Evolutionary conservation across 352 stramenopile species (phyloP).

Genomic region (Pythium brachiatum): DNA sequence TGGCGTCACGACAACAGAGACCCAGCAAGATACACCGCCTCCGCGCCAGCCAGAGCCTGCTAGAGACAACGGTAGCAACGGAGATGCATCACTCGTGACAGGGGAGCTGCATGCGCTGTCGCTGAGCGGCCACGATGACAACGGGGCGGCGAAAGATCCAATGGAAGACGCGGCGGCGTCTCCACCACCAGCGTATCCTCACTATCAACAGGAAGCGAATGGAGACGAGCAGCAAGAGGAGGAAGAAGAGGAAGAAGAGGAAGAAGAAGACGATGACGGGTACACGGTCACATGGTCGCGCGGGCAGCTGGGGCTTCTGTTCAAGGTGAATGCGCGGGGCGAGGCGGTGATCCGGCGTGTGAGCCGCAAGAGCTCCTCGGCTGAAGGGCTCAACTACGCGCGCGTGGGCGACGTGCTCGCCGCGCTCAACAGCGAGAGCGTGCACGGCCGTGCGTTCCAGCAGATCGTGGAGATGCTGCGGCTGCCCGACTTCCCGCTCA

Average conservation of each 20-base stretch:
- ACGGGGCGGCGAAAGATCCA: background rate
- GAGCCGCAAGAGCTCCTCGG: conserved; percentile 59
- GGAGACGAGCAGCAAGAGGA: conserved; percentile 4
- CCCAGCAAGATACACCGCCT: background rate
- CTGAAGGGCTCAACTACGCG: conserved; percentile 55
- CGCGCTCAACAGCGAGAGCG: conserved; percentile 56
- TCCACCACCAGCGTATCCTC: background rate
- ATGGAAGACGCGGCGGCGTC: background rate
- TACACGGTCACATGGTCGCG: conserved; percentile 73
- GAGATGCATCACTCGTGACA: conserved; percentile 37
- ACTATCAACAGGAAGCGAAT: background rate
- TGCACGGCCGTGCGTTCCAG: conserved; percentile 50
- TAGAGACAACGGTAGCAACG: conserved; percentile 2
- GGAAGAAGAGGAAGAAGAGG: conserved; percentile 40
- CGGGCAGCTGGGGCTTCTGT: conserved; percentile 67
- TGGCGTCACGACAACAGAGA: conserved; percentile 10
- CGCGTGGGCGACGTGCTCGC: conserved; percentile 75
- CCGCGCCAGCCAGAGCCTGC: background rate
- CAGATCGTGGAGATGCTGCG: conserved; percentile 69
- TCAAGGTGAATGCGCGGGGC: conserved; percentile 54
- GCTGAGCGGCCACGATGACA: conserved; percentile 37
- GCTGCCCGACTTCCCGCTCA: conserved; percentile 56
- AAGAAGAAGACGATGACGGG: conserved; percentile 63
- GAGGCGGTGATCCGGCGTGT: conserved; percentile 69
- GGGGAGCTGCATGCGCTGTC: conserved; percentile 51